phyloP scores from a whole-genome alignment of 2,329 filamentous ascomycete genomes.

The Fusarium sarcochroum region DNA sequence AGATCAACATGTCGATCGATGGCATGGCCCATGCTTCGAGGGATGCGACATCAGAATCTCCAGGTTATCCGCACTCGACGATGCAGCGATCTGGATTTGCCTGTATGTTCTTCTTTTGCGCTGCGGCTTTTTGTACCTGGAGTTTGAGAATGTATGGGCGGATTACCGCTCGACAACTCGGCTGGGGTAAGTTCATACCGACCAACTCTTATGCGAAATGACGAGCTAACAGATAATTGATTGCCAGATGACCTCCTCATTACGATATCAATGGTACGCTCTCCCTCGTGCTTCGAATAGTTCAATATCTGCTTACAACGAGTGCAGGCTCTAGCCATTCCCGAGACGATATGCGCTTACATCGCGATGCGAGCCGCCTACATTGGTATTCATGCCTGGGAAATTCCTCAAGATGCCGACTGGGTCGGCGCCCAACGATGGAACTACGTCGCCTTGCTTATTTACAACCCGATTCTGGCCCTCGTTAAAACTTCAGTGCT shows the following conservation, averaged over 20 bases:
- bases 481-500: constrained; percentile 62
- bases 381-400: background rate
- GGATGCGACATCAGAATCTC: background rate
- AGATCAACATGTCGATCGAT: background rate
- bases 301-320: background rate
- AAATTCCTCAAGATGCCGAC: background rate
- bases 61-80: background rate
- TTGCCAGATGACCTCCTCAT: background rate
- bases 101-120: background rate
- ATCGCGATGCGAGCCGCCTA: background rate
- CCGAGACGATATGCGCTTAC: background rate
- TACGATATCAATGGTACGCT: background rate
- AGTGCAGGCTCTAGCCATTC: background rate
- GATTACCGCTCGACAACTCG: background rate
- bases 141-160: background rate
- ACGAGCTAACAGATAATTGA: background rate
- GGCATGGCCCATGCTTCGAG: background rate
- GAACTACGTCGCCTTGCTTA: constrained; percentile 57
- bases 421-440: constrained; percentile 42
- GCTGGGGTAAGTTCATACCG: background rate
- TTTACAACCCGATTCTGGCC: constrained; percentile 62
- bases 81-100: background rate
- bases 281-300: background rate
- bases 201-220: background rate
- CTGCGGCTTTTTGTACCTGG: background rate